Evolutionary conservation across 176 grass and related monocot genomes (phyloP), one percentile per base, ranked within the genome.

Genomic region (Carex littledalei): DNA sequence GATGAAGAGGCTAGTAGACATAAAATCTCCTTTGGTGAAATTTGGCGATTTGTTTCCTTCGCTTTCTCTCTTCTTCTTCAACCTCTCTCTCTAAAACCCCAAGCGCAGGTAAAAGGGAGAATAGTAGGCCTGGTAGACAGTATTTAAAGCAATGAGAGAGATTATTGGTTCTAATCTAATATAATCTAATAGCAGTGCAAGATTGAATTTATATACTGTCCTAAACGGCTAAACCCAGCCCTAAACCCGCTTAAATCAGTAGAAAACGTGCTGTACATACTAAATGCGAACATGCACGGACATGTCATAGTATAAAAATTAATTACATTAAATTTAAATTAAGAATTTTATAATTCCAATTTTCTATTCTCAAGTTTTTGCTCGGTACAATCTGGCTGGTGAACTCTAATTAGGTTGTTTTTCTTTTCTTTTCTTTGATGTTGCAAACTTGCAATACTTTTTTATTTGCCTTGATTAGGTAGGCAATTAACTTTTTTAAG

Each of bases 1-100:
- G 91, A 88, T 79, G 79, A 90, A 75, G 86, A 71, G 87, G 91
- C 85, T 71, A 94, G 91, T 90, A 88, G 94, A 94, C 94, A 97
- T 97, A 92, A 87, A 62, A 76, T 22, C 43, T 50, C 8, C 6
- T 18, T 49, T 14, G 29, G 41, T 63, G 56, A 62, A 1, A 64
- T 67, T 56, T 64, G n/a, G 57, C 37, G 71, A 1, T 83, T 86
- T 0, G 35, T 26, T 84, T 84, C 58, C 87, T 63, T 78, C 88
- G 63, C 31, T 85, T 79, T 24, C 67, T 18, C 50, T 73, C 64
- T 29, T 72, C 60, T 65, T 79, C 67, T 52, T 74, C 64, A 4
- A 72, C 77, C n/a, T 24, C 64, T 67, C 83, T 86, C 86, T 61
- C 84, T 90, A 89, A 94, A 97, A 97, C 91, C 94, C 94, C 91